Conservation (phyloP, 1,284 basidiomycete genomes). For the Mycosarcoma mackinlayi region DNA sequence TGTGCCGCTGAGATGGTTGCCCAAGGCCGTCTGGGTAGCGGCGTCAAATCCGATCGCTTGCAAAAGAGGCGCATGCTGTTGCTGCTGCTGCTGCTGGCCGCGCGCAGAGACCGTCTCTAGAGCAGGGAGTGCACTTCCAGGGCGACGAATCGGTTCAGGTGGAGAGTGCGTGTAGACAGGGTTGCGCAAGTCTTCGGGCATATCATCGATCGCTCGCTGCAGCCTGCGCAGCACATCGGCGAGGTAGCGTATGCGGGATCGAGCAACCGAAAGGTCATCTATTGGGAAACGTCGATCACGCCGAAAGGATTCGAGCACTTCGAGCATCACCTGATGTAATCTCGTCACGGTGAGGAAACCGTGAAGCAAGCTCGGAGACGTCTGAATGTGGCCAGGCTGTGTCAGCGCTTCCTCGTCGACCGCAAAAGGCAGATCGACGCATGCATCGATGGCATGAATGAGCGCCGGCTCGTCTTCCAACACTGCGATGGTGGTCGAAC, state of each 20-base stretch:
- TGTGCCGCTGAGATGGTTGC: slow-evolving; percentile 24
- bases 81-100: slow-evolving; percentile 12
- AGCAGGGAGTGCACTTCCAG: slow-evolving; percentile 18
- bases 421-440: slow-evolving; percentile 48
- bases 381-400: slow-evolving; percentile 19
- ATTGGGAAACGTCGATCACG: slow-evolving; percentile 45
- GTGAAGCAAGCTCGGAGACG: slow-evolving; percentile 33
- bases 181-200: slow-evolving; percentile 44
- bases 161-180: slow-evolving; percentile 37
- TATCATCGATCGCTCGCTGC: slow-evolving; percentile 31
- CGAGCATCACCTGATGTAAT: slow-evolving; percentile 50
- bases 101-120: slow-evolving; percentile 14
- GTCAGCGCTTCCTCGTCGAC: slow-evolving; percentile 49
- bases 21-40: slow-evolving; percentile 28
- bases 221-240: slow-evolving; percentile 27
- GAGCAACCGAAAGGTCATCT: slow-evolving; percentile 21
- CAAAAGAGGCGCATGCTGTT: slow-evolving; percentile 20
- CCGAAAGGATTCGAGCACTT: slow-evolving; percentile 47
- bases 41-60: slow-evolving; percentile 45
- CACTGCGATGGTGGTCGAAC: slow-evolving; percentile 52
- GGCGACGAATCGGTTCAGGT: slow-evolving; percentile 20
- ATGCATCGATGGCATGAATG: slow-evolving; percentile 48
- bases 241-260: slow-evolving; percentile 34
- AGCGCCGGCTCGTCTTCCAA: slow-evolving; percentile 50
- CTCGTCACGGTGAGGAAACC: slow-evolving; percentile 50